Evolutionary conservation across 768 basidiomycete genomes (phyloP).

Genomic region (Floccularia luteovirens): DNA sequence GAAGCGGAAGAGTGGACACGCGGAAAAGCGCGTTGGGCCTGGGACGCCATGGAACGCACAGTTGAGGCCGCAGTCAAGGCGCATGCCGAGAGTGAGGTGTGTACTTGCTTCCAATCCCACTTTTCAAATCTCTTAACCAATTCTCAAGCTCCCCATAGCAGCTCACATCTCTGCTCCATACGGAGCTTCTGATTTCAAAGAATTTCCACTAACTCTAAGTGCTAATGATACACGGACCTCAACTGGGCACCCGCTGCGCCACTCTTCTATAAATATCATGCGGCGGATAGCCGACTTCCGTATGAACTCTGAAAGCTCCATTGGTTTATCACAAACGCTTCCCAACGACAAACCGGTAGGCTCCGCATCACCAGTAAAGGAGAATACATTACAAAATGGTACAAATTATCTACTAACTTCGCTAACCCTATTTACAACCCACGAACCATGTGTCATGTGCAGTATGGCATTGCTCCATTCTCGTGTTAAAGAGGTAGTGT

Average conservation of each 20-base stretch:
- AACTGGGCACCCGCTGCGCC: slow-evolving; percentile 71
- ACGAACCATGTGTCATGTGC: slow-evolving; percentile 98
- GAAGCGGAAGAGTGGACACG: slow-evolving; percentile 60
- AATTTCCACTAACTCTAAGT: slow-evolving; percentile 39
- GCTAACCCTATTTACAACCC: slow-evolving; percentile 79
- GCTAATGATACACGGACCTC: slow-evolving; percentile 69
- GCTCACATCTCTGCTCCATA: slow-evolving; percentile 59
- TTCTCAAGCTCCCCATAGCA: slow-evolving; percentile 62
- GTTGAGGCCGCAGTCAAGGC: slow-evolving; percentile 42
- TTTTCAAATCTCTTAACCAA: not conserved
- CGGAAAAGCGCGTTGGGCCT: slow-evolving; percentile 68
- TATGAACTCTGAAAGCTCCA: slow-evolving; percentile 11
- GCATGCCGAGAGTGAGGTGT: slow-evolving; percentile 50
- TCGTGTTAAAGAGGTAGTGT: slow-evolving; percentile 82
- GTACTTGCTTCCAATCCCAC: slow-evolving; percentile 9
- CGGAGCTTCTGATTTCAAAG: slow-evolving; percentile 13
- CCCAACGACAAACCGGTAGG: not conserved
- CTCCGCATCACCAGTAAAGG: slow-evolving; percentile 6
- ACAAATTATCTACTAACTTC: slow-evolving; percentile 85
- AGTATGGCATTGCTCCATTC: slow-evolving; percentile 94
- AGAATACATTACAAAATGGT: slow-evolving; percentile 38
- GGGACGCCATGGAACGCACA: slow-evolving; percentile 51
- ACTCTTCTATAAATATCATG: slow-evolving; percentile 75
- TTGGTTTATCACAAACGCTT: no score
- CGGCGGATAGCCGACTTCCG: slow-evolving; percentile 56